Conservation (phyloP, 768 basidiomycete genomes). For the Pleurotus djamor region DNA sequence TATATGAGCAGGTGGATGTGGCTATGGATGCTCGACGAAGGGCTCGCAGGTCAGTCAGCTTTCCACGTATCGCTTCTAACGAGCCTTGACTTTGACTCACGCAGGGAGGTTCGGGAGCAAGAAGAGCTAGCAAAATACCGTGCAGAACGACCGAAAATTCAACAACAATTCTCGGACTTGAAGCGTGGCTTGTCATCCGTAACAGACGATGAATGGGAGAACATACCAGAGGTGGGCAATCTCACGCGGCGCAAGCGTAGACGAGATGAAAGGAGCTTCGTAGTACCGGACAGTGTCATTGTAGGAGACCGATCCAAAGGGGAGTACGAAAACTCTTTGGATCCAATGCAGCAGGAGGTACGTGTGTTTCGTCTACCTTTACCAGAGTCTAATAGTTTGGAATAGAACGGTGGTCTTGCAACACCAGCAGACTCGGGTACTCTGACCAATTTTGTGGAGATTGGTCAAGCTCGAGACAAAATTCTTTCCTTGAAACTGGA, state of each 20-base stretch:
- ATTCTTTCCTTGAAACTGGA: constrained; percentile 92
- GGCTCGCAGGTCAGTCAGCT: constrained; percentile 59
- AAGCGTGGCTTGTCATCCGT: constrained; percentile 87
- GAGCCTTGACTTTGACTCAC: constrained; percentile 17
- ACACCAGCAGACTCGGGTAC: constrained; percentile 81
- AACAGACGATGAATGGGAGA: constrained; percentile 93
- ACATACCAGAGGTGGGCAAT: constrained; percentile 94
- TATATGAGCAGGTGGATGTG: constrained; percentile 89
- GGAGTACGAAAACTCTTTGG: constrained; percentile 78
- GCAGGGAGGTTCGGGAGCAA: constrained; percentile 75
- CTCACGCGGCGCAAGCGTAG: constrained; percentile 89
- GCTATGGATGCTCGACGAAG: constrained; percentile 87
- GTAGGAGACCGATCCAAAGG: constrained; percentile 78
- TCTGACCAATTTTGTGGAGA: constrained; percentile 92
- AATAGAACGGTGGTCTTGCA: constrained; percentile 66
- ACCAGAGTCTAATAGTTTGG: constrained; percentile 4
- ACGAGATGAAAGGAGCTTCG: constrained; percentile 82
- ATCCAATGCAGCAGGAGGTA: constrained; percentile 75
- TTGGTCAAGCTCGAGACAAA: constrained; percentile 95
- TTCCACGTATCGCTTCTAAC: constrained; percentile 16
- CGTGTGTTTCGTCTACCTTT: constrained; percentile 14
- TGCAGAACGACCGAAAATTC: constrained; percentile 90
- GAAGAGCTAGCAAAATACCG: constrained; percentile 74
- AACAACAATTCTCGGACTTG: constrained; percentile 93
- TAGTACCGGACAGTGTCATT: constrained; percentile 91